Evolutionary conservation across 2,329 filamentous ascomycete genomes (phyloP), one percentile per base, ranked within the genome.

Genomic region (Penicillium psychrosexuale): DNA sequence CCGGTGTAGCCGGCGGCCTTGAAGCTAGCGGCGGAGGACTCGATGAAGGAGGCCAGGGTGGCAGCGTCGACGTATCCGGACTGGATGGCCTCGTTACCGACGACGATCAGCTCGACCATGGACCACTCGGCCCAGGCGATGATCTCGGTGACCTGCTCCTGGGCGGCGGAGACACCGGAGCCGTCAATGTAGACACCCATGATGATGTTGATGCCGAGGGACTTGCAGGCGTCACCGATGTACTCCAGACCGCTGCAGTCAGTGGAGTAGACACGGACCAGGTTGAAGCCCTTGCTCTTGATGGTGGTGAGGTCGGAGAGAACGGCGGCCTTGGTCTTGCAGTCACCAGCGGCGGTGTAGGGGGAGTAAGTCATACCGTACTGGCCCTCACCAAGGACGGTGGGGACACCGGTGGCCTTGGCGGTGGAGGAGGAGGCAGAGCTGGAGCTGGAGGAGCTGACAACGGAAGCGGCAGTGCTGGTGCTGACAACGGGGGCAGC

Each of bases 1-100:
- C 88, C 89, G 30, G 73, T 81, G 85, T 91, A 96, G 64, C 87
- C 88, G 58, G 82, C 82, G 56, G 65, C 65, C 61, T 71, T 63
- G 81, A 93, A 87, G 68, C 82, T 74, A 6, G 5, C 5, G 54
- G 75, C 56, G 79, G 85, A 82, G 59, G 83, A 78, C 63, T 71
- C 70, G 76, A 97, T 88, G 75, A 96, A 91, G 40, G 71, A 66
- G 58, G 82, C 84, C 52, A 97, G 88, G 67, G 87, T 77, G 31
- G 67, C 49, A 34, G 87, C 83, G 52, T 81, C 76, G 78, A 82
- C 84, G 82, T 82, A 86, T 59, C 83, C 82, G 78, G 88, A 85
- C 81, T 90, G 89, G 73, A 96, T 78, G 64, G 89, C 87, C 82
- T 97, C 93, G 82, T 97, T 97, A 76, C 91, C 92, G 63, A 96